phyloP scores from a whole-genome alignment of 2,329 filamentous ascomycete species.

The Claviceps africana region DNA sequence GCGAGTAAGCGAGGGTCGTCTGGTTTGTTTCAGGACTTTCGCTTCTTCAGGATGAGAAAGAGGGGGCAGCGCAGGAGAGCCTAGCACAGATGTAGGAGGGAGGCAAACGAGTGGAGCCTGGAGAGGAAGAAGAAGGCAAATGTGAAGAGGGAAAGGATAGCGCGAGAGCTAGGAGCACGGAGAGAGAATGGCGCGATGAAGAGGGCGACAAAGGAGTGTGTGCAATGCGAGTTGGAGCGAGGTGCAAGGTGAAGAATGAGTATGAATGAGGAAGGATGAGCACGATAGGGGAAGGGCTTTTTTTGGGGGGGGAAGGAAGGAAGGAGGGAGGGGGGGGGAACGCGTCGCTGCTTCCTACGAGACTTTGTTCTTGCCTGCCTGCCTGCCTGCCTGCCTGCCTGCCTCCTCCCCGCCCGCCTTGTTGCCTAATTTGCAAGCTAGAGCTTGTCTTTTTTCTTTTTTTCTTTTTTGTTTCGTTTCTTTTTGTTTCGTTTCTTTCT shows the following conservation, averaged over 20 bases:
- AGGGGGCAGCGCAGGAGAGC: too few species aligned
- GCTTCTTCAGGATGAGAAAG: not conserved
- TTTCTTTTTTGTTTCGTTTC: too few species aligned
- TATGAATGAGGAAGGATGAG: not conserved
- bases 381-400: not conserved
- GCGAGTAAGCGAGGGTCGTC: not conserved
- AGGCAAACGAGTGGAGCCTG: not conserved
- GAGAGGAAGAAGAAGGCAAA: not conserved
- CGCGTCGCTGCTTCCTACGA: too few species aligned
- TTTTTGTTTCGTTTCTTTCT: too few species aligned
- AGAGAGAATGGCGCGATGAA: not conserved
- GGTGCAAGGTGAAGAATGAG: not conserved
- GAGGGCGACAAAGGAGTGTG: not conserved
- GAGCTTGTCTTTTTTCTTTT: not conserved
- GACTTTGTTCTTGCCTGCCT: too few species aligned
- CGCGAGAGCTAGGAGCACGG: not conserved
- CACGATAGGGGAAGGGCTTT: not conserved
- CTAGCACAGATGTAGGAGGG: too few species aligned
- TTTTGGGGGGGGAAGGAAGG: too few species aligned
- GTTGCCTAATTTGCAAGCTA: not conserved
- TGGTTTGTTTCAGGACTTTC: not conserved
- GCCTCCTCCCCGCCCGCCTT: not conserved
- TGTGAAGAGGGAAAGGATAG: not conserved
- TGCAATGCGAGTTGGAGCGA: not conserved
- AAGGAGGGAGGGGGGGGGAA: too few species aligned